Evolutionary conservation across 768 basidiomycete genomes (phyloP).

Genomic region (Exsudoporus frostii): DNA sequence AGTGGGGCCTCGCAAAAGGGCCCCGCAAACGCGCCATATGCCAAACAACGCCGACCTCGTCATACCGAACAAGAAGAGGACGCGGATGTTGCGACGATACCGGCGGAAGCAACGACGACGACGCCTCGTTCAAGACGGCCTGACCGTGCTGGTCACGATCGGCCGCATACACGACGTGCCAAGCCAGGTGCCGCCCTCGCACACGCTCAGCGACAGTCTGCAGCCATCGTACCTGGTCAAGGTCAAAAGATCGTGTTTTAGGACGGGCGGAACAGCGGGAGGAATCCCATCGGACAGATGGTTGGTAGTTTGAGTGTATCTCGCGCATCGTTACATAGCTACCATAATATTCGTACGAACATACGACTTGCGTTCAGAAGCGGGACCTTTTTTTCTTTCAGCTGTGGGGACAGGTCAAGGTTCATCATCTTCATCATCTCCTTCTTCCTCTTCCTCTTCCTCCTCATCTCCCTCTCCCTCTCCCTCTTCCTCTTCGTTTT

Average conservation of each 20-base stretch:
- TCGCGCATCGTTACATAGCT: not conserved
- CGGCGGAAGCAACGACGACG: not conserved
- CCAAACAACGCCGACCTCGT: conserved; percentile 4
- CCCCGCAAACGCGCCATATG: not conserved
- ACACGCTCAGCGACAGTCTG: conserved; percentile 69
- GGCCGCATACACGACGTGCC: conserved; percentile 39
- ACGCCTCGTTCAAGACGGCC: conserved; percentile 3
- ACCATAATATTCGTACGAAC: not conserved
- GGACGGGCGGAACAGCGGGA: not conserved
- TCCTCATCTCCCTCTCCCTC: conserved; percentile 33
- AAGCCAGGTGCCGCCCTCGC: conserved; percentile 82
- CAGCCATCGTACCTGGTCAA: conserved; percentile 62
- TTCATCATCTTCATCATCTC: conserved; percentile 35
- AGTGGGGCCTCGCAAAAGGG: conserved; percentile 3
- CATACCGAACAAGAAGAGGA: conserved; percentile 4
- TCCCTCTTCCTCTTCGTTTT: conserved; percentile 36
- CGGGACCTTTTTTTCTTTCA: not conserved
- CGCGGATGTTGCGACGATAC: not conserved
- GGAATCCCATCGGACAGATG: not conserved
- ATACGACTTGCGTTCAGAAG: not conserved
- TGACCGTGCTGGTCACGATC: conserved; percentile 12
- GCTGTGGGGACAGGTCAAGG: not conserved
- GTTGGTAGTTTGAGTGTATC: not conserved
- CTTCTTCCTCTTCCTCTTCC: conserved; percentile 27
- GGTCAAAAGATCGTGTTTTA: conserved; percentile 75